These are phyloP conservation scores for Vanderwaltozyma tropicalis DNA, from an alignment of 805 yeast species.

Conservation along the genomic window DNA sequence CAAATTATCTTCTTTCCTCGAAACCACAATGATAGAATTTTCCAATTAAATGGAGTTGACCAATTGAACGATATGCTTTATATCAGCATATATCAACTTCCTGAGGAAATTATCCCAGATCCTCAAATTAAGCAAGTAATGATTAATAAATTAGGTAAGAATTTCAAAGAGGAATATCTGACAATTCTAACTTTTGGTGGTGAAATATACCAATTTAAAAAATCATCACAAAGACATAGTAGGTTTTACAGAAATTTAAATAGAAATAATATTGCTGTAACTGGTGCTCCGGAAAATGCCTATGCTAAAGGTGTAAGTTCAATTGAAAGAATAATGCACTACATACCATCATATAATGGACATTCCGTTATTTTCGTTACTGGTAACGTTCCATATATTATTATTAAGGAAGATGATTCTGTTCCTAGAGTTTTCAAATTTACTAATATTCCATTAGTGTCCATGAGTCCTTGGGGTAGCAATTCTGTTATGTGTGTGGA, in stretches of 20 bases:
- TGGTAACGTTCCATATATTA: conserved; percentile 61
- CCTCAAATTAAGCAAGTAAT: conserved; percentile 65
- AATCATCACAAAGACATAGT: conserved; percentile 26
- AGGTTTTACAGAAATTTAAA: conserved; percentile 15
- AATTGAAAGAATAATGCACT: conserved; percentile 57
- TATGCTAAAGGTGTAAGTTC: conserved; percentile 51
- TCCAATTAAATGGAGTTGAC: conserved; percentile 30
- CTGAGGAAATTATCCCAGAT: conserved; percentile 44
- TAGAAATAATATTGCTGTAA: conserved; percentile 35
- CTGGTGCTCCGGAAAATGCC: conserved; percentile 77
- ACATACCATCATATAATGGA: conserved; percentile 48
- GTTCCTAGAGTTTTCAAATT: conserved; percentile 57
- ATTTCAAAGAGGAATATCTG: conserved; percentile 48
- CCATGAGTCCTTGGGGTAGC: conserved; percentile 36
- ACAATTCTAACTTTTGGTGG: conserved; percentile 73
- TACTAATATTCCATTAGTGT: conserved; percentile 52
- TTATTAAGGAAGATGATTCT: conserved; percentile 55
- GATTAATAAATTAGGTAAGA: conserved; percentile 55
- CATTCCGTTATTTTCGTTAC: conserved; percentile 55
- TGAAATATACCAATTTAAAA: conserved; percentile 58
- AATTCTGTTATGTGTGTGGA: conserved; percentile 57
- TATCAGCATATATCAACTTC: conserved; percentile 26
- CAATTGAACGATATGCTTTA: conserved; percentile 32
- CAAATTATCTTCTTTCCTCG: conserved; percentile 55
- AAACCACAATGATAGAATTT: conserved; percentile 34